Percentiles rank a stretch among this genome's conserved stretches.
These are phyloP conservation scores for Powellomyces hirtus DNA, from an alignment of 192 early-diverging fungal species.

Conservation along the genomic window DNA sequence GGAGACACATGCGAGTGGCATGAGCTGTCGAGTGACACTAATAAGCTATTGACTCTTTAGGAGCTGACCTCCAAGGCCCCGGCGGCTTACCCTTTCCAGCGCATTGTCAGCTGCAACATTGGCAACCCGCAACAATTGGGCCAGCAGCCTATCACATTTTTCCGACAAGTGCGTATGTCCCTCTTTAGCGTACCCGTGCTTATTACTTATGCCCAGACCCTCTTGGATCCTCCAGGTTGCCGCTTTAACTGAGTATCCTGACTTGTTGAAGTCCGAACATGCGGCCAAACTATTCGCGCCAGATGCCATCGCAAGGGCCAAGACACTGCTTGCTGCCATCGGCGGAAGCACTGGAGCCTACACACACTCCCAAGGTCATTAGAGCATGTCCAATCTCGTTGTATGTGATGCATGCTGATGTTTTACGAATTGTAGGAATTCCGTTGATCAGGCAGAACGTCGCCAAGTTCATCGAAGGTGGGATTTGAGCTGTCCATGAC, in stretches of 20 bases:
- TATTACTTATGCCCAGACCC: background rate
- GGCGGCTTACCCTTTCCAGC: constrained; percentile 51
- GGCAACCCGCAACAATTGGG: constrained; percentile 90
- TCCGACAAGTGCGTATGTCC: constrained; percentile 74
- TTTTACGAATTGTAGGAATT: constrained; percentile 56
- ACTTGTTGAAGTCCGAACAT: constrained; percentile 58
- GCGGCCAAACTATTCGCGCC: constrained; percentile 65
- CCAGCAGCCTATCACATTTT: constrained; percentile 93
- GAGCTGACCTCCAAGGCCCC: background rate
- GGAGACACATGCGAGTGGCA: too few relatives aligned
- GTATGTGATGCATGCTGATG: background rate
- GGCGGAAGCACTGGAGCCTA: constrained; percentile 84
- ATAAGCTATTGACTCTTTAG: background rate
- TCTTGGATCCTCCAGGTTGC: constrained; percentile 63
- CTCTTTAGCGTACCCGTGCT: background rate
- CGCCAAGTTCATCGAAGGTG: constrained; percentile 80
- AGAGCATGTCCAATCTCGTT: background rate
- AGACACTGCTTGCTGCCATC: constrained; percentile 66
- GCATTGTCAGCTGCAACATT: constrained; percentile 81
- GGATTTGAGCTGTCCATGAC: too few relatives aligned
- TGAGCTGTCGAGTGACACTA: too few relatives aligned
- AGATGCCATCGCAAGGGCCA: constrained; percentile 86
- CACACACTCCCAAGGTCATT: constrained; percentile 82
- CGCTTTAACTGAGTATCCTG: constrained; percentile 86
- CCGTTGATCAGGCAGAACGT: constrained; percentile 79